These are phyloP conservation scores for Cryptococcus wingfieldii DNA, from an alignment of 1,284 basidiomycete genomes.

Conservation along the genomic window DNA sequence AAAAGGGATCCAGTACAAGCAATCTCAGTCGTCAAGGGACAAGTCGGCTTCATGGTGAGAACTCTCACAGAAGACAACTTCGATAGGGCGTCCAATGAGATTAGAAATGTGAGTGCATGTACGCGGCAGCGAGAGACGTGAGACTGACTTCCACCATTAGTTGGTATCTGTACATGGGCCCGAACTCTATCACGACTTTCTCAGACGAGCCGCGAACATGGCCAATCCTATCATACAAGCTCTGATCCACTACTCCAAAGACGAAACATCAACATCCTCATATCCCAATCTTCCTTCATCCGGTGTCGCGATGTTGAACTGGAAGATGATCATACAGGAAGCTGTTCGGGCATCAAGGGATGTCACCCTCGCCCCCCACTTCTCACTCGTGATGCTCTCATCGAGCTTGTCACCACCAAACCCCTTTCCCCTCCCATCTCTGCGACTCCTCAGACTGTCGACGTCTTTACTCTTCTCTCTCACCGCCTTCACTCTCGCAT, in stretches of 20 bases:
- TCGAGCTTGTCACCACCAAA: conserved; percentile 32
- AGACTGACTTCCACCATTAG: conserved; percentile 50
- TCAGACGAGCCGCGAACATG: conserved; percentile 83
- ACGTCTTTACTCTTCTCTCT: conserved; percentile 42
- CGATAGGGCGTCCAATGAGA: conserved; percentile 83
- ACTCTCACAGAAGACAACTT: conserved; percentile 93
- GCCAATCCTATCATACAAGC: conserved; percentile 46
- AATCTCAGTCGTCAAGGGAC: conserved; percentile 50
- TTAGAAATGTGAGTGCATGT: conserved; percentile 67
- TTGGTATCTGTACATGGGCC: conserved; percentile 89
- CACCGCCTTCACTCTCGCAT: conserved; percentile 42
- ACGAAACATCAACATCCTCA: conserved; percentile 40
- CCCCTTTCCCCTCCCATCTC: conserved; percentile 42
- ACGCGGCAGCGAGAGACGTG: not conserved
- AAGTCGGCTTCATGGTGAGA: conserved; percentile 86
- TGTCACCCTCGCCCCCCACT: conserved; percentile 45
- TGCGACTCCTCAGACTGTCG: conserved; percentile 42
- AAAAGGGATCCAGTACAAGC: no score
- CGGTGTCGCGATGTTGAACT: conserved; percentile 39
- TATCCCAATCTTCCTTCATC: conserved; percentile 36
- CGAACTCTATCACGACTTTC: conserved; percentile 92
- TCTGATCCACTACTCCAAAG: conserved; percentile 41
- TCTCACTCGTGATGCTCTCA: conserved; percentile 45
- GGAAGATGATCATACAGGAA: conserved; percentile 46
- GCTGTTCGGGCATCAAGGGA: conserved; percentile 45